Percentiles rank a stretch among this genome's conserved stretches.
Evolutionary conservation across 2,329 filamentous ascomycete species (phyloP).

Genomic region (Thielaviopsis punctulata): DNA sequence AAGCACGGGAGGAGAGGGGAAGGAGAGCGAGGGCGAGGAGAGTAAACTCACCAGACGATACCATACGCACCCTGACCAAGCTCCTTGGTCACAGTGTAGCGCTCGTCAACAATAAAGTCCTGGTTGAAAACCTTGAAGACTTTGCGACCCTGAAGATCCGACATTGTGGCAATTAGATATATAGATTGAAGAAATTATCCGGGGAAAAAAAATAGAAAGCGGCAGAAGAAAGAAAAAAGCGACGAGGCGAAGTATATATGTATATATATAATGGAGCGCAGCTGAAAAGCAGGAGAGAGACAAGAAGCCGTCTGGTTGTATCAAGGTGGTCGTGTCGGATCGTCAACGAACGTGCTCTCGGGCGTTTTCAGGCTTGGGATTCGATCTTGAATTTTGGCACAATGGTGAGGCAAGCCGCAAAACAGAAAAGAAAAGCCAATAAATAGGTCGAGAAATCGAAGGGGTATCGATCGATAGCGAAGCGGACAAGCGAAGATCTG

Average conservation of each 20-base stretch:
- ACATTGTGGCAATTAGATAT: slow-evolving; percentile 18
- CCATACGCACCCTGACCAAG: slow-evolving; percentile 95
- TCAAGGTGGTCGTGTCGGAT: not conserved
- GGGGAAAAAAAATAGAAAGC: not conserved
- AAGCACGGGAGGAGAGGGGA: not conserved
- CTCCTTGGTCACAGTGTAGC: slow-evolving; percentile 98
- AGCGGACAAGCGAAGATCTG: too few relatives aligned
- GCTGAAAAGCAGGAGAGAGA: too few relatives aligned
- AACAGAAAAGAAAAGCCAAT: not conserved
- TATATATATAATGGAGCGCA: not conserved
- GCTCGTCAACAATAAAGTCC: slow-evolving; percentile 95
- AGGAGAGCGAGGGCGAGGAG: not conserved
- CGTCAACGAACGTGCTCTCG: not conserved
- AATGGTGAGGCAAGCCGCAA: too few relatives aligned
- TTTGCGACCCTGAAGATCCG: slow-evolving; percentile 46
- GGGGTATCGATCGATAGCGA: not conserved
- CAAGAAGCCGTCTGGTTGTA: too few relatives aligned
- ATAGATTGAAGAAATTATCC: not conserved
- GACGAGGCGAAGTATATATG: not conserved
- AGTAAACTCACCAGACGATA: slow-evolving; percentile 74
- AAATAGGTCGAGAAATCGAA: not conserved
- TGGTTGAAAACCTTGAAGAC: slow-evolving; percentile 99
- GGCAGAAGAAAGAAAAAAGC: not conserved
- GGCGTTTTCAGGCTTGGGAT: not conserved
- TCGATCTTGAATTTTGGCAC: not conserved